Evolutionary conservation across 441 rosid species (phyloP), one percentile per base, ranked within the genome.

Genomic region (Melianthus villosus): DNA sequence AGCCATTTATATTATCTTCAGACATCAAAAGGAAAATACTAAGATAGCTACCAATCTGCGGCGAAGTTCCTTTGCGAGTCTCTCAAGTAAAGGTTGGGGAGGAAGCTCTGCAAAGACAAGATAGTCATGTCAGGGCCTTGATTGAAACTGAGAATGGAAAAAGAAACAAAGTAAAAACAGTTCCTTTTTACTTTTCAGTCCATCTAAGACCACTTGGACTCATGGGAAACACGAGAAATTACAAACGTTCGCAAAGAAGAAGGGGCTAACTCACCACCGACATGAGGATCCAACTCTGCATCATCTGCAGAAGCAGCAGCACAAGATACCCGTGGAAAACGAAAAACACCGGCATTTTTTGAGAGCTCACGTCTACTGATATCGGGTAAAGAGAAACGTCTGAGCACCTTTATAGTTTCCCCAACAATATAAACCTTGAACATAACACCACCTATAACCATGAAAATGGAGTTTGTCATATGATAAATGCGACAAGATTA

Each of bases 291-390:
- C 48, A 85, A 50, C 42, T 85, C 96, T 22, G 87, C 77, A 35
- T 78, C 77, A 41, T 81, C 93, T 23, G 82, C 96, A 42, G 93
- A 76, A 68, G 91, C 93, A 22, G 86, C 82, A 44, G 96, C 91
- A 60, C 80, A 81, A 9, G 93, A 85, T 50, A 85, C 91, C 60
- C 93, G 62, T 32, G 96, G 93, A 57, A 81, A 79, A 30, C 57
- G 82, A 35, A 72, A 70, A 1, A 85, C 73, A 17, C 93, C 93
- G 19, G 72, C 78, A 44, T 9, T 63, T 45, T 59, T 72, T 0
- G 73, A 42, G 17, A 76, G 73, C 54, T 72, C 83, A 29, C 64
- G 42, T 29, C 52, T 65, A 36, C 67, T 64, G 11, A 75, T 71
- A 46, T 72, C 56, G 3, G 83, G 83, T 58, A 75, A 64, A 50